phyloP scores from a whole-genome alignment of 2,329 filamentous ascomycete species.

The Cytospora leucostoma region DNA sequence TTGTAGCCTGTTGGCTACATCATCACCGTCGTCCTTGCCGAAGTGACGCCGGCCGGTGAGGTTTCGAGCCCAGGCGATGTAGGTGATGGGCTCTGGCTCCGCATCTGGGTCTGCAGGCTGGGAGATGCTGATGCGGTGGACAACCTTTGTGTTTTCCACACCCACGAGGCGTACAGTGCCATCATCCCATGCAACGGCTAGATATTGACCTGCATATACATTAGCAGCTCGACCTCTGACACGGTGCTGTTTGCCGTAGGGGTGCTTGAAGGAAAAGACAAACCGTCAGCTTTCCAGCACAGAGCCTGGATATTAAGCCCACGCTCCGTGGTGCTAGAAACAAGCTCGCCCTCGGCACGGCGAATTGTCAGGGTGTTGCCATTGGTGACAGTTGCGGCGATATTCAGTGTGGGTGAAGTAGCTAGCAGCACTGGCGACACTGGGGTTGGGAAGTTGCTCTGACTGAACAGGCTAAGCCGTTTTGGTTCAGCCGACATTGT shows the following conservation, averaged over 20 bases:
- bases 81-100: constrained; percentile 47
- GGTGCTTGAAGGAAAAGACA: constrained; percentile 30
- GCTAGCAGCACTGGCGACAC: constrained; percentile 62
- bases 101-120: constrained; percentile 35
- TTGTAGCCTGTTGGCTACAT: constrained; percentile 36
- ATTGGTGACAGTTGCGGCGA: constrained; percentile 72
- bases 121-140: constrained; percentile 67
- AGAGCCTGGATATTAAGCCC: constrained; percentile 50
- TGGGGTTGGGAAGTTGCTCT: constrained; percentile 58
- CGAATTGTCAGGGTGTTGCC: constrained; percentile 73
- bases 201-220: constrained; percentile 61
- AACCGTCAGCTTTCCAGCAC: constrained; percentile 70
- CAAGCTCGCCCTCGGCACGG: constrained; percentile 72
- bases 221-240: constrained; percentile 25
- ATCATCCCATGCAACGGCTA: constrained; percentile 84
- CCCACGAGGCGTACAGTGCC: constrained; percentile 75
- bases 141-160: constrained; percentile 77
- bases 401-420: constrained; percentile 83
- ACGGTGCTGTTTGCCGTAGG: not conserved
- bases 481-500: constrained; percentile 27
- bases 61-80: constrained; percentile 57
- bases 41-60: constrained; percentile 37
- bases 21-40: constrained; percentile 20
- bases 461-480: constrained; percentile 52
- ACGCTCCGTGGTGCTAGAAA: constrained; percentile 50